These are phyloP conservation scores for Thyridium curvatum DNA, from an alignment of 2,329 filamentous ascomycete genomes.

Conservation along the genomic window DNA sequence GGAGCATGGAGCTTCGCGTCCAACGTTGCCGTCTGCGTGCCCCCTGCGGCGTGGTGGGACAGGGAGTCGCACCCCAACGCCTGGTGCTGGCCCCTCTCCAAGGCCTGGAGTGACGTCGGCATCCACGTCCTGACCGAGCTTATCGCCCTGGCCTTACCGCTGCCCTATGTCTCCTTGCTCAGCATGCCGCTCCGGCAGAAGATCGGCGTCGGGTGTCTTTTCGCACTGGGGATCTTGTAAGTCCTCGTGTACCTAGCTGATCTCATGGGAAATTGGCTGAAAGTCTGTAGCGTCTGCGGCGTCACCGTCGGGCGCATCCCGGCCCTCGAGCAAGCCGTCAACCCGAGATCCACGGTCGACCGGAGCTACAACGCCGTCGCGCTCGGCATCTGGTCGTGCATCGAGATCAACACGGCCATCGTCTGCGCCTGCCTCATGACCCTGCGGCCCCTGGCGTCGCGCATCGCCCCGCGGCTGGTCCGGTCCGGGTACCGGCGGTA, in stretches of 20 bases:
- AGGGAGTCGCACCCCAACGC: constrained; percentile 5
- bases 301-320: no score
- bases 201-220: constrained; percentile 17
- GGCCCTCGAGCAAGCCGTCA: no score
- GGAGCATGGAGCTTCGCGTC: constrained; percentile 15
- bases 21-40: constrained; percentile 20
- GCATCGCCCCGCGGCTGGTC: no score
- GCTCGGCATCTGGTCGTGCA: no score
- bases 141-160: constrained; percentile 7
- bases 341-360: no score
- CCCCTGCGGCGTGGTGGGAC: constrained; percentile 22
- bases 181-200: constrained; percentile 6
- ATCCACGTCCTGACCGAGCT: constrained; percentile 60
- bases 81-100: constrained; percentile 6
- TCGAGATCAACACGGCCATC: no score
- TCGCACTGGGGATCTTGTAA: constrained; percentile 34
- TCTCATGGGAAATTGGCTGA: no score
- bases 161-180: constrained; percentile 9
- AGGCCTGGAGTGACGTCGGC: constrained; percentile 3
- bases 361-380: no score
- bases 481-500: no score
- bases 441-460: no score
- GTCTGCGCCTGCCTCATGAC: no score
- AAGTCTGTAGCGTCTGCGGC: no score
- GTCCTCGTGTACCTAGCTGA: constrained; percentile 6